Evolutionary conservation across 1,284 basidiomycete genomes (phyloP).

Genomic region (Cryptococcus sp.): DNA sequence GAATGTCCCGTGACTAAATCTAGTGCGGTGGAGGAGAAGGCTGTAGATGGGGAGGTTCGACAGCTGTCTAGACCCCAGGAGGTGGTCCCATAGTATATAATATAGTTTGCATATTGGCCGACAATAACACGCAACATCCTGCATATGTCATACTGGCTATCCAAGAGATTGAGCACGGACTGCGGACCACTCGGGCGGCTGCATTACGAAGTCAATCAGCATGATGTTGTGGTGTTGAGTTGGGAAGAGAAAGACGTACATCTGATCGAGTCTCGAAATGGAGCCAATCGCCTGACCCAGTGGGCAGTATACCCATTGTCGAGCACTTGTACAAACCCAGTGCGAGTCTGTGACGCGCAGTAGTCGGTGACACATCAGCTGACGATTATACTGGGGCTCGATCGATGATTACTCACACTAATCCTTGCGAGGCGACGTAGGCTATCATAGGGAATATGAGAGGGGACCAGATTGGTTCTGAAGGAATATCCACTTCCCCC

Average conservation of each 20-base stretch:
- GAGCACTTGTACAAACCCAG: slow-evolving; percentile 88
- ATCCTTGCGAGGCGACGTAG: slow-evolving; percentile 48
- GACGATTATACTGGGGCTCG: background rate
- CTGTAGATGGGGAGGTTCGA: background rate
- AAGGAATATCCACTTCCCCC: slow-evolving; percentile 3
- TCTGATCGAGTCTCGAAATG: slow-evolving; percentile 78
- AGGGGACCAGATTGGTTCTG: slow-evolving; percentile 35
- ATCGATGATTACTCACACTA: slow-evolving; percentile 40
- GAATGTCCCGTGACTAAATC: slow-evolving; percentile 22
- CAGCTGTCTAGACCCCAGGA: no score
- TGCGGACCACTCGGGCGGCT: slow-evolving; percentile 48
- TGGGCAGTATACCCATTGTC: slow-evolving; percentile 83
- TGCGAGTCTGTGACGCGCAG: slow-evolving; percentile 61
- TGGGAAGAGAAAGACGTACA: slow-evolving; percentile 57
- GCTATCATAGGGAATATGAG: slow-evolving; percentile 46
- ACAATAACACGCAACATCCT: slow-evolving; percentile 1
- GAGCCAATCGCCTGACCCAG: slow-evolving; percentile 85
- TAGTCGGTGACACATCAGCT: slow-evolving; percentile 51
- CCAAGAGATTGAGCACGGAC: slow-evolving; percentile 30
- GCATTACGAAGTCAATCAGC: background rate
- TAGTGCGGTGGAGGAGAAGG: background rate
- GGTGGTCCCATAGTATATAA: no score
- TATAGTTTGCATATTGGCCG: background rate
- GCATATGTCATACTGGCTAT: slow-evolving; percentile 7
- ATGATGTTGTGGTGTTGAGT: background rate